Conservation (phyloP, 2,329 filamentous ascomycete species). For the Alternaria solani region DNA sequence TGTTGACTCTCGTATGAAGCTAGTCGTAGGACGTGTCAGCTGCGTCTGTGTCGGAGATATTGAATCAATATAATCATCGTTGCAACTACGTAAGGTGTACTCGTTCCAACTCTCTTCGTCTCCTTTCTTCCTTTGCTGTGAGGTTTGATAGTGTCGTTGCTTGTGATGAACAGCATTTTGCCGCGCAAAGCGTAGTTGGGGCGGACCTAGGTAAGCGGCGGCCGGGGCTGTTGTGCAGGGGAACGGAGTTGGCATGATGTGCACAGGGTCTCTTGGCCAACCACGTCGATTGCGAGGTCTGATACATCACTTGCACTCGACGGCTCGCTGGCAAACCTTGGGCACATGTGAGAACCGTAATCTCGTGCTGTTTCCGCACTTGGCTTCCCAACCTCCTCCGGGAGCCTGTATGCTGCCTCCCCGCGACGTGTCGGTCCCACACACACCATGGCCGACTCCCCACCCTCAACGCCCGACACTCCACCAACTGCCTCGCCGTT, state of each 20-base stretch:
- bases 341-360: constrained; percentile 31
- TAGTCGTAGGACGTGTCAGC: not conserved
- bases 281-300: constrained; percentile 21
- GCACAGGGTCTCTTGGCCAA: constrained; percentile 25
- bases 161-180: not conserved
- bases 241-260: constrained; percentile 19
- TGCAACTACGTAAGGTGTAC: no score
- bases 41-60: no score
- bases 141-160: no score
- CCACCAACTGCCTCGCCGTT: constrained; percentile 41
- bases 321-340: constrained; percentile 29
- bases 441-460: constrained; percentile 46
- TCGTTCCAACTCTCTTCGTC: no score
- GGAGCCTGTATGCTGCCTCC: constrained; percentile 40
- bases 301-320: constrained; percentile 18
- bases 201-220: constrained; percentile 24
- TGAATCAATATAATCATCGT: no score
- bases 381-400: constrained; percentile 27
- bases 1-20: not conserved
- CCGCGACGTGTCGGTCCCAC: constrained; percentile 32
- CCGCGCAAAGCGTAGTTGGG: constrained; percentile 16
- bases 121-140: no score
- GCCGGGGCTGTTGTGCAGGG: constrained; percentile 19
- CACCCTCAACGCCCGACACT: constrained; percentile 38
- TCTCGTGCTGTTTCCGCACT: constrained; percentile 31